Percentiles rank a stretch among this genome's conserved stretches.
Conservation (phyloP, 2,329 filamentous ascomycete species). For the Colletotrichum tanaceti region DNA sequence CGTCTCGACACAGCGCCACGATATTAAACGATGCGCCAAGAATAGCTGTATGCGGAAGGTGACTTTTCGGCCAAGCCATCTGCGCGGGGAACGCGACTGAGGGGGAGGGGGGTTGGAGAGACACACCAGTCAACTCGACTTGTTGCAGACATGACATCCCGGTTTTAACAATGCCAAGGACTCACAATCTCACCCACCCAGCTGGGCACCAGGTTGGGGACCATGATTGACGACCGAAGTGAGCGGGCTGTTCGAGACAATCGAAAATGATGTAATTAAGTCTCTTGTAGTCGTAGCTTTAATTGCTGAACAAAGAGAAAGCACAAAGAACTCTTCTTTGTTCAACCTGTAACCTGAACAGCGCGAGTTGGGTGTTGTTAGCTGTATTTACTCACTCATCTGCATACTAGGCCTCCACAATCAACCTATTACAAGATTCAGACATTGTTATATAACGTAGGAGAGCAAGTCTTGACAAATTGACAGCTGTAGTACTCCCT, state of each 20-base stretch:
- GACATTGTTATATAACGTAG: slow-evolving; percentile 1
- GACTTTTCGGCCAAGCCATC: slow-evolving; percentile 31
- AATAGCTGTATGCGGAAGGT: slow-evolving; percentile 25
- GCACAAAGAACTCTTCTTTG: no score
- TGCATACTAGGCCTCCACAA: no score
- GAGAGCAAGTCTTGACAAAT: not conserved
- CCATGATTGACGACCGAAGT: not conserved
- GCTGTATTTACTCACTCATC: no score
- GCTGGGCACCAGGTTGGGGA: slow-evolving; percentile 15
- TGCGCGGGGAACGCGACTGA: slow-evolving; percentile 23
- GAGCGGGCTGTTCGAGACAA: no score
- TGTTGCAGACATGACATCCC: slow-evolving; percentile 1
- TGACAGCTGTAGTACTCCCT: no score
- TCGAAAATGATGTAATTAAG: no score
- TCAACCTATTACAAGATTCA: slow-evolving; percentile 17
- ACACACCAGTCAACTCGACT: not conserved
- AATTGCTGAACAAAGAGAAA: no score
- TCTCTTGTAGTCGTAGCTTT: no score
- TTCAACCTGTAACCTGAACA: no score
- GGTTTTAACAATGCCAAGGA: not conserved
- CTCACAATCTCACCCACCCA: slow-evolving; percentile 24
- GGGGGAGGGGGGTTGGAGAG: not conserved
- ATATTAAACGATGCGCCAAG: slow-evolving; percentile 17
- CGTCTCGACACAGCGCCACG: not conserved
- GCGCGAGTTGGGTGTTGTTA: no score